Base-by-base conservation (phyloP, 345 rosid genomes). In the Adansonia digitata region DNA sequence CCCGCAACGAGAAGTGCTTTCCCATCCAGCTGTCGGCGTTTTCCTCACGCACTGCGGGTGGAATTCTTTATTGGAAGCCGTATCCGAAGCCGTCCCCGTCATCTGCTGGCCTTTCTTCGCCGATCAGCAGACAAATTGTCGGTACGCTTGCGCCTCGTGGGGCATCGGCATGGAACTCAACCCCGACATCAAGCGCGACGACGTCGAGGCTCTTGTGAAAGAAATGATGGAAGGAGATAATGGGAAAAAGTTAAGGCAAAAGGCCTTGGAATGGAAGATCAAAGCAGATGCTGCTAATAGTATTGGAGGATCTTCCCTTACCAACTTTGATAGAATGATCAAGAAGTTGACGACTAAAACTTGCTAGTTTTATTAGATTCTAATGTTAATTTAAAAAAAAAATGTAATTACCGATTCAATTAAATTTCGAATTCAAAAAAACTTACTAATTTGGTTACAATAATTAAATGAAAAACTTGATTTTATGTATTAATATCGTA, bases 1-100 rank as follows among this genome's bases (percentile, higher is more conserved):
- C n/a, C 62, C 75, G 1, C 85, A 80, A 74, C 77, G 70, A 2
- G 24, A 14, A 2, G 81, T 82, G 26, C 80, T 84, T 5, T 59
- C 31, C 6, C 85, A 80, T 31, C 73, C 69, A n/a, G 42, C 87
- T 0, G 67, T 80, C 5, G 82, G 82, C 0, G 82, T 66, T 67
- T 82, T 84, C 68, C 42, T 84, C 4, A 81, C 76, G 5, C 83
- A 84, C 18, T 79, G 85, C 0, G 87, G 85, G 11, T 84, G 85
- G 83, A 81, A 84, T 71, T 84, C 85, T 7, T 18, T 31, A 0
- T 5, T 73, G 49, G 82, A 82, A 69, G 40, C 69, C 14, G 27
- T 79, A 29, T 40, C 69, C 20, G 62, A 39, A 2, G 79, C 85
- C 0, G 66, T 77, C 14, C 80, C 81, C 0, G 15, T 84, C 26